These are phyloP conservation scores for Ceratobasidium sp. DNA, from an alignment of 1,284 basidiomycete species.

Conservation along the genomic window DNA sequence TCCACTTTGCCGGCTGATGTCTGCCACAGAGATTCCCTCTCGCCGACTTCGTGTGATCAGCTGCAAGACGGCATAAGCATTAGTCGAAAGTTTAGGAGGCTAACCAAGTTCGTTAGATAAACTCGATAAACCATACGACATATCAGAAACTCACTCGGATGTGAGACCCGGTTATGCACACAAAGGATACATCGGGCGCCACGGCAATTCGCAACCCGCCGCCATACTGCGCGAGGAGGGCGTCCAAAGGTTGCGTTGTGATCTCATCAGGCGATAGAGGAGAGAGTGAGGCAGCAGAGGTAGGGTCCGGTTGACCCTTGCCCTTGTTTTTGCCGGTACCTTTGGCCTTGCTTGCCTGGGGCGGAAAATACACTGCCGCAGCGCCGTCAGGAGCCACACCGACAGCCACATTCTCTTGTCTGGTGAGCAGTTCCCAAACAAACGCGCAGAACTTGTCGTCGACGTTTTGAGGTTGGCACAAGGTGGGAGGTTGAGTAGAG, in stretches of 20 bases:
- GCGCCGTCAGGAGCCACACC: conserved; percentile 72
- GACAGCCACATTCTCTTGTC: conserved; percentile 77
- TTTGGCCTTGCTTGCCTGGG: conserved; percentile 65
- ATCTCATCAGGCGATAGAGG: conserved; percentile 68
- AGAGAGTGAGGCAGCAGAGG: conserved; percentile 55
- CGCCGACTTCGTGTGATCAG: conserved; percentile 84
- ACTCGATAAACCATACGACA: conserved; percentile 24
- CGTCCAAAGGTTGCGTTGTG: conserved; percentile 64
- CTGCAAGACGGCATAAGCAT: conserved; percentile 89
- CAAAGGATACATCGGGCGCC: conserved; percentile 78
- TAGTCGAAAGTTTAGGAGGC: conserved; percentile 82
- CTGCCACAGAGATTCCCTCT: conserved; percentile 80
- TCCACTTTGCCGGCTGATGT: conserved; percentile 80
- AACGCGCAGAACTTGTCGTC: conserved; percentile 84
- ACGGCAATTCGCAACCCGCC: conserved; percentile 79
- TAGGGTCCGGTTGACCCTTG: conserved; percentile 52
- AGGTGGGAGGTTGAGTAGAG: conserved; percentile 56
- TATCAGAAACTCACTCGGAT: conserved; percentile 67
- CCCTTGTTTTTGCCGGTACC: conserved; percentile 71
- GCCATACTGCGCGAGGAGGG: conserved; percentile 69
- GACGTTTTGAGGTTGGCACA: conserved; percentile 64
- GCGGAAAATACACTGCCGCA: conserved; percentile 79
- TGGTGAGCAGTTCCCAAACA: conserved; percentile 81
- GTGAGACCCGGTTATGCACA: conserved; percentile 85
- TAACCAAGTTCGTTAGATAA: conserved; percentile 55